Conservation (phyloP, 306 rosid genomes). For the Dalbergia oliveri region DNA sequence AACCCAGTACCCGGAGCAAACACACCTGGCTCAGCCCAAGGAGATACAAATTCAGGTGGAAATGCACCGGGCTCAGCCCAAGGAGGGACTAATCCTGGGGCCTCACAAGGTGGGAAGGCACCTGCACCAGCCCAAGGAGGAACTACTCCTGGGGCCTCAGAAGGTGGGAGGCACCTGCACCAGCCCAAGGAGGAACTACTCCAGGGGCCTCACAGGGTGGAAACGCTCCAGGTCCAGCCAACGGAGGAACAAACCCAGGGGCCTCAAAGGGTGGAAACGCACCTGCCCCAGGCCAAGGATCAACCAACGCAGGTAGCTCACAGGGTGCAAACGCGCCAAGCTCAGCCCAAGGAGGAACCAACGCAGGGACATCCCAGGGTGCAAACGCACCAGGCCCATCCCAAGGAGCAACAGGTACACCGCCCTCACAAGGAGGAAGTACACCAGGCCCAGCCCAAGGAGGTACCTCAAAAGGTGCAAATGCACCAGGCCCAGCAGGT, state of each 20-base stretch:
- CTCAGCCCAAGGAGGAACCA: background rate
- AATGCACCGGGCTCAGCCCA: background rate
- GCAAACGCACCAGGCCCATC: background rate
- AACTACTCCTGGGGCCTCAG: background rate
- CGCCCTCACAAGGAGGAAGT: too few species aligned
- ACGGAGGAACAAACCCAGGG: background rate
- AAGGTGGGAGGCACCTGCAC: background rate
- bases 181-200: background rate
- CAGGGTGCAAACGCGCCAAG: background rate
- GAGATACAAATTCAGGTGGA: too few species aligned
- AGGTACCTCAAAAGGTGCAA: too few species aligned
- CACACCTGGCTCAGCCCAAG: too few species aligned
- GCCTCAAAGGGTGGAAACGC: background rate
- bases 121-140: conserved; percentile 16
- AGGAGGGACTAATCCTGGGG: background rate
- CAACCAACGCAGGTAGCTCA: background rate
- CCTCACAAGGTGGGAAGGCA: background rate
- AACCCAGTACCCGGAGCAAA: too few species aligned
- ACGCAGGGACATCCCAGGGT: background rate
- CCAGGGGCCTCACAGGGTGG: background rate
- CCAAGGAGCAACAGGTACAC: too few species aligned
- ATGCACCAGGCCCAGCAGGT: too few species aligned
- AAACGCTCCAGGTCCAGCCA: conserved; percentile 6
- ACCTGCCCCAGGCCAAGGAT: background rate
- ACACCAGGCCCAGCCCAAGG: too few species aligned